A percentile compares a stretch with the other conserved stretches of the same genome.
Conservation (phyloP, 208 protist species). For the Leishmania amazonensis region DNA sequence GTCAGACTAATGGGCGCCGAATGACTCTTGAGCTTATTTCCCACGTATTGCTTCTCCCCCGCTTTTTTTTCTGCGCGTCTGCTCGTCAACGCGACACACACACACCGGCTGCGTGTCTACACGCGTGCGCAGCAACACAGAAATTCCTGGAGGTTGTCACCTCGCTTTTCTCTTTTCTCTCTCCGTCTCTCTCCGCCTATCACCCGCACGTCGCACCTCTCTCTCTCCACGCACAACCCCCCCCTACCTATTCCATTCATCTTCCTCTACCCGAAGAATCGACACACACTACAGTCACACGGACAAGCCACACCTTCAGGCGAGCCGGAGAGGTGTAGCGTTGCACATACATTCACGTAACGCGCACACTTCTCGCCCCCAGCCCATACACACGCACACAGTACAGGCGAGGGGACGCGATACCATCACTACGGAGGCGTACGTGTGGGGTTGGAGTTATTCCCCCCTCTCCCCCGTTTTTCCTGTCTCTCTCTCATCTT, state of each 20-base stretch:
- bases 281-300: neutral
- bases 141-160: conserved; percentile 2
- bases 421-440: neutral
- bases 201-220: neutral
- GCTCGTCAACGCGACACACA: neutral
- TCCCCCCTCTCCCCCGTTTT: neutral
- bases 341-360: neutral
- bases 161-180: neutral
- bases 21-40: neutral
- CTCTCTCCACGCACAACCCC: neutral
- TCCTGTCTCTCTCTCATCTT: neutral
- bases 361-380: neutral
- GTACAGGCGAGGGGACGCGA: neutral
- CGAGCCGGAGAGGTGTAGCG: neutral
- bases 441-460: neutral
- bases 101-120: neutral
- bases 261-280: neutral
- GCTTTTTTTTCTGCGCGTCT: neutral
- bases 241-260: neutral
- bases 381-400: neutral
- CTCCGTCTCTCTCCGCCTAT: neutral
- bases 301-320: neutral
- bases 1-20: neutral
- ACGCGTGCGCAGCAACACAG: neutral
- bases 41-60: neutral